Percentiles rank a stretch among this genome's conserved stretches.
Conservation (phyloP, 306 rosid genomes). For the Fagus sylvatica region DNA sequence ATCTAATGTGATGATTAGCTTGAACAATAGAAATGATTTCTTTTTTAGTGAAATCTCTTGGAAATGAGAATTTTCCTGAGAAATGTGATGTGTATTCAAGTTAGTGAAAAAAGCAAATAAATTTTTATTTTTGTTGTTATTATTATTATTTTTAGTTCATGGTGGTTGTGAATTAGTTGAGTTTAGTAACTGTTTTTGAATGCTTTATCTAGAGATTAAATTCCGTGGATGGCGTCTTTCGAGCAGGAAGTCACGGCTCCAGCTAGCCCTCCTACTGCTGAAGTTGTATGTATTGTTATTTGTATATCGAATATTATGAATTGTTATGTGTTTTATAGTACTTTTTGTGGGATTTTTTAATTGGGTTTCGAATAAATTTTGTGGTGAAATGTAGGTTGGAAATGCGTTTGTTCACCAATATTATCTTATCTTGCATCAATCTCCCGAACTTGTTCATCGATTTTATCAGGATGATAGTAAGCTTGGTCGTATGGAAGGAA, state of each 20-base stretch:
- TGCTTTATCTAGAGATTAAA: slow-evolving; percentile 15
- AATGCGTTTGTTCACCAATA: slow-evolving; percentile 87
- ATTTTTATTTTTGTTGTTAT: not conserved
- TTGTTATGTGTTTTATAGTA: not conserved
- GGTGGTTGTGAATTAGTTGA: not conserved
- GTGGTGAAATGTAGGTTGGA: slow-evolving; percentile 57
- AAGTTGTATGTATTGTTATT: slow-evolving; percentile 51
- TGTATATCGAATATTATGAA: not conserved
- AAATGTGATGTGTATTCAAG: too few species aligned
- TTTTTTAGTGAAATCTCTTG: too few species aligned
- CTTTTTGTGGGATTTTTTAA: slow-evolving; percentile 2
- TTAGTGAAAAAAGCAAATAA: not conserved
- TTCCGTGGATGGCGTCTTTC: slow-evolving; percentile 51
- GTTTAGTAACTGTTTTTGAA: slow-evolving; percentile 1
- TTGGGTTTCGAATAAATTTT: slow-evolving; percentile 1
- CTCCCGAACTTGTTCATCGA: slow-evolving; percentile 76
- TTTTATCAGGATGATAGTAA: slow-evolving; percentile 83
- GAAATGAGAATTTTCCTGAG: too few species aligned
- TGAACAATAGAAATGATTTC: too few species aligned
- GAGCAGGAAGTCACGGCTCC: slow-evolving; percentile 49
- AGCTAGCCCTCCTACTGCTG: slow-evolving; percentile 47
- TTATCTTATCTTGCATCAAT: slow-evolving; percentile 77
- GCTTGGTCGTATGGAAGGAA: slow-evolving; percentile 69
- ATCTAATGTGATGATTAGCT: too few species aligned
- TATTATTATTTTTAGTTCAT: not conserved